Evolutionary conservation across 176 grass and related monocot species (phyloP).

Genomic region (Neostapfia colusana): DNA sequence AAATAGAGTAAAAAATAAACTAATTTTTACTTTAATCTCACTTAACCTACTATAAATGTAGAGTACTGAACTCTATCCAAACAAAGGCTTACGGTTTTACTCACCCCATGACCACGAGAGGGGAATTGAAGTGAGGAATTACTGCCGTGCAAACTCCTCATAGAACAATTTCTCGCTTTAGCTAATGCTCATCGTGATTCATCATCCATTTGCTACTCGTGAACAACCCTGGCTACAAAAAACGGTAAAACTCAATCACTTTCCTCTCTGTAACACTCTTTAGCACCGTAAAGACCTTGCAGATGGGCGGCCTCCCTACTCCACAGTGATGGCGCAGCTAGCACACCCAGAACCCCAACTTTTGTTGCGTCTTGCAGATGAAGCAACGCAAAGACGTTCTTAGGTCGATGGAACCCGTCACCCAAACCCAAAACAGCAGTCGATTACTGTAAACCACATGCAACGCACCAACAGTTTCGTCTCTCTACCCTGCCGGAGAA

Average conservation of each 20-base stretch:
- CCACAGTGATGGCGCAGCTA: background rate
- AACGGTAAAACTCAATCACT: background rate
- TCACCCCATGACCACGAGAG: too few species aligned
- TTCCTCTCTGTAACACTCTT: background rate
- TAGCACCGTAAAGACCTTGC: background rate
- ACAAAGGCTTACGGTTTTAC: too few species aligned
- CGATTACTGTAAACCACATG: slow-evolving; percentile 36
- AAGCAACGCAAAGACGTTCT: slow-evolving; percentile 36
- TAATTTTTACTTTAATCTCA: too few species aligned
- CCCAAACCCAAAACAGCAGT: slow-evolving; percentile 1
- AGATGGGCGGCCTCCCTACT: background rate
- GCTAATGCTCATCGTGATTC: background rate
- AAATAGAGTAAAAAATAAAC: too few species aligned
- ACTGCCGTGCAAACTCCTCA: too few species aligned
- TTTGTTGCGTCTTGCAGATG: slow-evolving; percentile 26
- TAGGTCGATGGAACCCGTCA: slow-evolving; percentile 42
- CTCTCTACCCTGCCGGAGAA: background rate
- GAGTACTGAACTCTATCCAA: too few species aligned
- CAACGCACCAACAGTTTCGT: slow-evolving; percentile 36
- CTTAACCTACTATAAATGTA: too few species aligned
- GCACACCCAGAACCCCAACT: background rate
- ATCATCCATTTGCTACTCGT: background rate
- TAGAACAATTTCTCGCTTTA: too few species aligned
- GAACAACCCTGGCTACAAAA: slow-evolving; percentile 2
- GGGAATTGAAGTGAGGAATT: too few species aligned